A percentile compares a stretch with the other conserved stretches of the same genome.
Evolutionary conservation across 371 early-diverging fungal species (phyloP).

Genomic region (Coemansia sp.): DNA sequence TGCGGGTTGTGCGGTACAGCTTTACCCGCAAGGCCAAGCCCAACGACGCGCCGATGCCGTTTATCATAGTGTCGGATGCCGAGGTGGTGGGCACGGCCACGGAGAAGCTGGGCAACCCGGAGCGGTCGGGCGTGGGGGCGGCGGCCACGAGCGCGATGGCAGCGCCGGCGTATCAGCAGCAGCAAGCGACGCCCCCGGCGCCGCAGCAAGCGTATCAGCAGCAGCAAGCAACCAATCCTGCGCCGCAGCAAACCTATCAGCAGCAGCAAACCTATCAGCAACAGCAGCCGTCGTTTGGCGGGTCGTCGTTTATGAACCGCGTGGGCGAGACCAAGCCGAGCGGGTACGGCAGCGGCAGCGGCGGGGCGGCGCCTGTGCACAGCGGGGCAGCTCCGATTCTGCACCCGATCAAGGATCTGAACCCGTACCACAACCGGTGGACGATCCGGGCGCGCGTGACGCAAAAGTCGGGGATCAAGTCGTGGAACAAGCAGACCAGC

Average conservation of each 20-base stretch:
- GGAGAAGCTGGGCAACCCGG: constrained; percentile 20
- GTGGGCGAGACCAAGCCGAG: constrained; percentile 36
- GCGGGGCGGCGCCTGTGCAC: constrained; percentile 24
- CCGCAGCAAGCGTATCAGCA: constrained; percentile 6
- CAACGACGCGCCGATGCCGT: constrained; percentile 25
- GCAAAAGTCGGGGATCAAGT: constrained; percentile 78
- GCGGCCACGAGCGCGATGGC: constrained; percentile 6
- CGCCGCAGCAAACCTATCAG: constrained; percentile 6
- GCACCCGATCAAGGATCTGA: constrained; percentile 57
- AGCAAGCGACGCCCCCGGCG: not conserved
- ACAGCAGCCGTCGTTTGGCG: constrained; percentile 25
- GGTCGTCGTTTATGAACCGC: constrained; percentile 34
- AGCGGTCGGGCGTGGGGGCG: constrained; percentile 1
- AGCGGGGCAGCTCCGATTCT: constrained; percentile 42
- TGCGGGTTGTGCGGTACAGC: constrained; percentile 24
- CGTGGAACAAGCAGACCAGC: constrained; percentile 75
- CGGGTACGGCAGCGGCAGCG: constrained; percentile 2
- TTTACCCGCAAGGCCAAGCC: constrained; percentile 26
- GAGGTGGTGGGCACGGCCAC: constrained; percentile 29
- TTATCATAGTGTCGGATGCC: constrained; percentile 36
- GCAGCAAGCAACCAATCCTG: not conserved
- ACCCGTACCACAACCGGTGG: constrained; percentile 83
- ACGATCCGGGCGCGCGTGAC: constrained; percentile 88
- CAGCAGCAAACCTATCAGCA: constrained; percentile 13
- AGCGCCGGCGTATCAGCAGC: constrained; percentile 13